phyloP scores from a whole-genome alignment of 129 eudicot genomes.

The Sambucus nigra region DNA sequence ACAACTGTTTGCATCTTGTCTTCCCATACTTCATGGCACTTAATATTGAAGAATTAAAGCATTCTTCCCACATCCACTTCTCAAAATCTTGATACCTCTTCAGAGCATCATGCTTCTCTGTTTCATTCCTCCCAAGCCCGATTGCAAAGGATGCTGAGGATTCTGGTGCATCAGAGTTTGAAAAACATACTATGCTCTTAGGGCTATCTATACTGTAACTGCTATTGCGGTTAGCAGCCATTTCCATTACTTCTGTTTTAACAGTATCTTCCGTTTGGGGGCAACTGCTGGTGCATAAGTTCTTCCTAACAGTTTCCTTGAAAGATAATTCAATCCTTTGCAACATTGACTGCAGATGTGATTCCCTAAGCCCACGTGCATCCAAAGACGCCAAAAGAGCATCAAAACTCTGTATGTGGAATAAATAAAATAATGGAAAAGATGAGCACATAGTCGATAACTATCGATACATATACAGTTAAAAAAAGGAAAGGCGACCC shows the following conservation, averaged over 20 bases:
- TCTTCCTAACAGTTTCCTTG: conserved; percentile 38
- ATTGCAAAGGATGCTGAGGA: conserved; percentile 41
- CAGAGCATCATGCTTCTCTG: conserved; percentile 31
- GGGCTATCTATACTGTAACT: conserved; percentile 24
- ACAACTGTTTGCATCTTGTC: conserved; percentile 28
- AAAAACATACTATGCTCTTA: conserved; percentile 23
- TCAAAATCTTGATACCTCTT: conserved; percentile 50
- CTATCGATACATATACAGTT: too few relatives aligned
- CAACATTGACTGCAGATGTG: conserved; percentile 67
- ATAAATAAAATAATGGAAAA: neutral
- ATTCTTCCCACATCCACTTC: conserved; percentile 87
- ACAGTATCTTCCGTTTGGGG: neutral
- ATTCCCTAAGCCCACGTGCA: conserved; percentile 77
- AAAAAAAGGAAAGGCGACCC: too few relatives aligned
- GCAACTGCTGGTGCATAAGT: neutral
- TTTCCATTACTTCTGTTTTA: conserved; percentile 12
- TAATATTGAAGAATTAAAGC: conserved; percentile 27
- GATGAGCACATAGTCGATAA: too few relatives aligned
- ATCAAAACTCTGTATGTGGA: conserved; percentile 52
- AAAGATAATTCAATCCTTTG: conserved; percentile 56
- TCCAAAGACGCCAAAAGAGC: conserved; percentile 64
- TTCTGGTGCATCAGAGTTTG: conserved; percentile 22
- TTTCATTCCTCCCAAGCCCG: conserved; percentile 29
- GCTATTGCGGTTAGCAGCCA: conserved; percentile 1
- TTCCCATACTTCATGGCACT: conserved; percentile 57